Base-by-base conservation (phyloP, 2,329 filamentous ascomycete genomes). In the Fusarium nurragi region DNA sequence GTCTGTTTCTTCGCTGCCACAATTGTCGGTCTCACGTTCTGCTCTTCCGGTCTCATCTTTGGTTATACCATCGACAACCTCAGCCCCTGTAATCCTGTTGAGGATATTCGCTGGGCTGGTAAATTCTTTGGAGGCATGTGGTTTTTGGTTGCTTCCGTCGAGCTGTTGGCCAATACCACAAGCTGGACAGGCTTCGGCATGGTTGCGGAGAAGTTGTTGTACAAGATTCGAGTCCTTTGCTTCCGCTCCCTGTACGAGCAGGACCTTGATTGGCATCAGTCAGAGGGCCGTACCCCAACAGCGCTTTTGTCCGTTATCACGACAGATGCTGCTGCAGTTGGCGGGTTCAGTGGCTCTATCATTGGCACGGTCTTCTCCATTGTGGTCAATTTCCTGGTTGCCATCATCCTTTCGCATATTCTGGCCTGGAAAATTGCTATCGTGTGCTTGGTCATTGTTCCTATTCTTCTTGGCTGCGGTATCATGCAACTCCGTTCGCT, bases 351-450 rank as follows among this genome's bases (percentile, higher is more conserved):
- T 52, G 90, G 90, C 11, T 89, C 88, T 6, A 88, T 91, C 36
- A 81, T 92, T 52, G 89, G 90, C 7, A 90, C 88, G 0, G 77
- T 91, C 19, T 86, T 92, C 55, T 88, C 89, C 0, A 89, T 91
- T 21, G 67, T 84, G 4, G 83, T 92, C 62, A 92, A 90, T 73
- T 86, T 92, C 25, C 64, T 92, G 16, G 86, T 84, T 0, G 89
- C 88, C 2, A 87, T 92, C 52, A 85, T 90, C 26, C 73, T 93
- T 11, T 87, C 89, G 0, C 88, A 91, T 62, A 86, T 92, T 40
- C 81, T 93, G 43, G 88, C 88, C 4, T 93, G 90, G 91, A 90
- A 87, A 71, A 91, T 93, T 60, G 90, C 90, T 1, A 77, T 93
- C 14, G 90, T 93, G 5, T 89, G 89, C 52, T 80, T 93, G 7